phyloP scores from a whole-genome alignment of 805 yeast genomes.

The Metschnikowia koreensis region DNA sequence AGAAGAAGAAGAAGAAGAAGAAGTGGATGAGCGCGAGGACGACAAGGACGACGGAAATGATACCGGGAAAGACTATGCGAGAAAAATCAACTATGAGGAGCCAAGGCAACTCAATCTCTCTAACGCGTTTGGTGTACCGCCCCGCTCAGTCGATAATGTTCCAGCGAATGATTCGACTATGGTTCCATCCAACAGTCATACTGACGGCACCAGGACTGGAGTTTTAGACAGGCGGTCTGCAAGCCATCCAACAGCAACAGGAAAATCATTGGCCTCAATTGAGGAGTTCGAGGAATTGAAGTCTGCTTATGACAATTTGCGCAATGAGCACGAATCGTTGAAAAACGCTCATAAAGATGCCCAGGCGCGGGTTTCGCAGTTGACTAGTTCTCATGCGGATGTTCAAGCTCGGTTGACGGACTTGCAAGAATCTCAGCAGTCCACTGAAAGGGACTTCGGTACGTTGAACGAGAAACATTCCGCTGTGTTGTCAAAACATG shows the following conservation, averaged over 20 bases:
- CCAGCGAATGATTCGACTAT: background rate
- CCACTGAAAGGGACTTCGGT: slow-evolving; percentile 1
- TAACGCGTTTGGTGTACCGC: background rate
- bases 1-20: slow-evolving; percentile 48
- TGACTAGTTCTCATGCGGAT: slow-evolving; percentile 5
- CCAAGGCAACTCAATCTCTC: slow-evolving; percentile 3
- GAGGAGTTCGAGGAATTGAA: slow-evolving; percentile 3
- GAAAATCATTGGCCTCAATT: background rate
- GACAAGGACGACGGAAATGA: slow-evolving; percentile 65
- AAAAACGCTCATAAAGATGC: slow-evolving; percentile 8
- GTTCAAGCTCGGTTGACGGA: slow-evolving; percentile 19
- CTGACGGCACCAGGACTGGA: background rate
- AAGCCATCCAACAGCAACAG: background rate
- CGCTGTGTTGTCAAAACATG: slow-evolving; percentile 1
- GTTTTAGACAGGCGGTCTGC: background rate
- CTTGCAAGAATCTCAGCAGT: slow-evolving; percentile 25
- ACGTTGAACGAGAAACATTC: slow-evolving; percentile 4
- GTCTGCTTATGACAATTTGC: slow-evolving; percentile 4
- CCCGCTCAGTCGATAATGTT: background rate
- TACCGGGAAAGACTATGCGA: slow-evolving; percentile 4
- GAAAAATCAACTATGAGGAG: slow-evolving; percentile 1
- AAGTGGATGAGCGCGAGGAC: background rate
- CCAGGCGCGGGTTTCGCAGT: slow-evolving; percentile 15
- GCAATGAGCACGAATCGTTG: slow-evolving; percentile 7
- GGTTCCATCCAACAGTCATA: background rate